Evolutionary conservation across 73 alveolate species (phyloP).

Genomic region (Stentor roeselii): DNA sequence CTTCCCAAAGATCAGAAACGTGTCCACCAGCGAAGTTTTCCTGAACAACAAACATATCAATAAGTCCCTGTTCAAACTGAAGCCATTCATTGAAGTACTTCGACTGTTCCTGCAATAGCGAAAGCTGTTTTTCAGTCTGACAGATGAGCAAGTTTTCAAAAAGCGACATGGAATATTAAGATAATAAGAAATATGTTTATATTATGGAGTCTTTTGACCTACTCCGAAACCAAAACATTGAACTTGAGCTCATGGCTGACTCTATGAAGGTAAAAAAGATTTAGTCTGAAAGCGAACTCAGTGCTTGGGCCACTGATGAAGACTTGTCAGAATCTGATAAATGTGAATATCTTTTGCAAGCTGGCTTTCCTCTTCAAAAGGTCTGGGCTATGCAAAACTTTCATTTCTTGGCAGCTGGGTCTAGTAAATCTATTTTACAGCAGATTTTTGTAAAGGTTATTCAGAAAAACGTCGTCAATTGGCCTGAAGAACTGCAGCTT

Average conservation of each 20-base stretch:
- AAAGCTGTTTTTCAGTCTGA: not conserved
- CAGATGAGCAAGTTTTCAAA: not conserved
- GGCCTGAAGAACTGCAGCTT: constrained; percentile 18
- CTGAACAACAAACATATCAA: not conserved
- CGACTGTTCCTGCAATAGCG: not conserved
- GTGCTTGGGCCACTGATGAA: not conserved
- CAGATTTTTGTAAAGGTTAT: not conserved
- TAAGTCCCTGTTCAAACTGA: not conserved
- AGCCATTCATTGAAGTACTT: not conserved
- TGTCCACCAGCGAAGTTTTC: not conserved
- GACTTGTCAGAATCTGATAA: constrained; percentile 12
- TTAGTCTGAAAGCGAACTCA: constrained; percentile 1
- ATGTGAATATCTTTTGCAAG: not conserved
- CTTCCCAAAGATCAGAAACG: not conserved
- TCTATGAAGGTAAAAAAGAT: not conserved
- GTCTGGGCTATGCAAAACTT: not conserved
- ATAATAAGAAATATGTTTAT: too few relatives aligned
- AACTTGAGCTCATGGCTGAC: not conserved
- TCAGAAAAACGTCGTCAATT: not conserved
- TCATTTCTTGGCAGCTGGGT: not conserved
- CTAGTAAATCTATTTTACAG: not conserved
- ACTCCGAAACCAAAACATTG: not conserved
- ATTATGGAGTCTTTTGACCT: constrained; percentile 13
- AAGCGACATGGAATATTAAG: not conserved
- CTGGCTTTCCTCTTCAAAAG: constrained; percentile 18